Evolutionary conservation across 495 filamentous ascomycete genomes (phyloP), one percentile per base, ranked within the genome.

Genomic region (Penicillium salamii): DNA sequence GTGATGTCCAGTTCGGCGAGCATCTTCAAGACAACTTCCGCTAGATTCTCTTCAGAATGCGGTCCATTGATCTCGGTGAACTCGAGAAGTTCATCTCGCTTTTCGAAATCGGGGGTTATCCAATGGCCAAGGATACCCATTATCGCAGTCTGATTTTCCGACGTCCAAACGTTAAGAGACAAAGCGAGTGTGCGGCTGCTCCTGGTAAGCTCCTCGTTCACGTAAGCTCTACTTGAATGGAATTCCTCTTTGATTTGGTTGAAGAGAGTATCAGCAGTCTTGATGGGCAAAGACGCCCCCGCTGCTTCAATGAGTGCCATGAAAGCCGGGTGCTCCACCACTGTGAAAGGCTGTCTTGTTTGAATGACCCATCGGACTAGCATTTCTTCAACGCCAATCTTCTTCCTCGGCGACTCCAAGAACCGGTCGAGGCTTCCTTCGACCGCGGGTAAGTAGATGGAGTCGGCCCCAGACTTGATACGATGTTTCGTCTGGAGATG

Each of bases 1-100:
- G 74, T 72, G 21, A 54, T 42, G 18, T 48, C 46, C 18, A 49
- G 39, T 39, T 48, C 40, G 29, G 21, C 33, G 18, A 54, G 44
- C 28, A 41, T 46, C 18, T 41, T 36, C 18, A 40, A 28, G 12
- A 52, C 35, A 38, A 44, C 35, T 11, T 42, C 51, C 19, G 51
- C 46, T 34, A 54, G 23, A 33, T 49, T 54, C 44, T 54, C 44
- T 43, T 45, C 37, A 44, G 37, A 42, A 49, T 54, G 37, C 15
- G 51, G 51, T 43, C 44, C 44, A 42, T 49, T 20, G 19, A 54
- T 48, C 17, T 54, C 44, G 24, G 42, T 35, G 42, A 50, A 54
- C 23, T 54, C 46, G 7, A 54, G 46, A 28, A 49, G 24, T 20
- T 45, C 17, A 2, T 45, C 52, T 38, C 47, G 40, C 21, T 50